Evolutionary conservation across 73 alveolate genomes (phyloP).

Genomic region (Symbiodinium pilosum): DNA sequence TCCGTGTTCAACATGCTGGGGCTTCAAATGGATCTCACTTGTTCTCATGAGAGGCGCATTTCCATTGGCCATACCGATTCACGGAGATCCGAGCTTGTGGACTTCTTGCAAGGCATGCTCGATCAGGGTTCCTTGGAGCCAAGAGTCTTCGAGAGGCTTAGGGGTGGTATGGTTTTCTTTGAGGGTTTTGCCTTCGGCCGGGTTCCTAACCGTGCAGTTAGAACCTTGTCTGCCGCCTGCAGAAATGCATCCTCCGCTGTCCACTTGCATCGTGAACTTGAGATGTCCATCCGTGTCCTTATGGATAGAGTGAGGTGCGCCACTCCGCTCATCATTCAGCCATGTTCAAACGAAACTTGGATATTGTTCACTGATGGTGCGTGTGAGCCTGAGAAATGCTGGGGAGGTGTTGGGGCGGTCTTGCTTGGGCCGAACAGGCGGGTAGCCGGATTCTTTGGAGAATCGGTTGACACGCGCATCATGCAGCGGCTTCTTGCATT

Average conservation of each 20-base stretch:
- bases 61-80: not conserved
- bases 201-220: not conserved
- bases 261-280: not conserved
- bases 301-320: not conserved
- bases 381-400: not conserved
- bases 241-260: no score
- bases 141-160: not conserved
- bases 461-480: no score
- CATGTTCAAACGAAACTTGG: not conserved
- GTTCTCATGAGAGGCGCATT: not conserved
- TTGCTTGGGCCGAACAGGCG: no score
- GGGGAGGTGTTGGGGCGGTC: not conserved
- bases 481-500: no score
- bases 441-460: no score
- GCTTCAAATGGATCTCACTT: not conserved
- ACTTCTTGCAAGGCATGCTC: not conserved
- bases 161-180: not conserved
- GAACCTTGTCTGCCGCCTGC: not conserved
- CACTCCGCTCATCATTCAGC: not conserved
- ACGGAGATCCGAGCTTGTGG: not conserved
- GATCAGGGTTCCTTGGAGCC: not conserved
- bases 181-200: not conserved
- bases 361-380: not conserved
- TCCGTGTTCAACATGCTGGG: not conserved
- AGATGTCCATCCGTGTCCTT: not conserved